Evolutionary conservation across 768 basidiomycete genomes (phyloP), one percentile per base, ranked within the genome.

Genomic region (Lactarius akahatsu): DNA sequence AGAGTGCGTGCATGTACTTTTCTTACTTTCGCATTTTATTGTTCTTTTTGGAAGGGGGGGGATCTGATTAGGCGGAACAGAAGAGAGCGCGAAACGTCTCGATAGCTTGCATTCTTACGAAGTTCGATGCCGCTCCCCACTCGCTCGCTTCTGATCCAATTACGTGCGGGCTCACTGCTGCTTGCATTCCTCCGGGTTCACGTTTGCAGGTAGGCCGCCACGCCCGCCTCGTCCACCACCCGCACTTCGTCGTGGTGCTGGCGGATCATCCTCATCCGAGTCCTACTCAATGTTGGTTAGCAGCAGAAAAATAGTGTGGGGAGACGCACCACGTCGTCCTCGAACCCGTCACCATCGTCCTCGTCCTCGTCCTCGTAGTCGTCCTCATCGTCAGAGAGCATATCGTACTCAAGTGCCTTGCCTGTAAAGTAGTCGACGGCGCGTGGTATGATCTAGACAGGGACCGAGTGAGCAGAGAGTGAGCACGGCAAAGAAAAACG

Each of bases 401-500:
- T 75, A 47, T 92, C 92, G 75, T 89, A 94, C 72, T 94, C 88
- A 58, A 97, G 85, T 16, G 95, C 94, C 79, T 96, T 96, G 70
- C 96, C 96, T 7, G 95, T 97, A 81, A 99, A 99, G 82, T 90
- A 98, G 78, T 98, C 97, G 65, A 98, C 80, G 15, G 95, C 96
- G 69, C 91, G 91, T 62, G 96, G 96, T 67, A 99, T 93, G 74
- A 98, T 84, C 93, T 96, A 70, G 2, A 32, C 30, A 32, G 30
- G 6, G 30, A 32, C 7, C 30, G 30, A 32, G 30, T 45, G 38
- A 38, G 54, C 54, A 26, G 64, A 64, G 34, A 45, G 50, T 7
- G 23, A 26, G 13, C 13, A 5, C 13, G 26, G 50, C 13, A 4
- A 50, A 47, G 23, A 40, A n/a, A 41, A n/a, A 75, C 78, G 7